These are phyloP conservation scores for Podospora pseudocomata DNA, from an alignment of 495 filamentous ascomycete genomes.

Conservation along the genomic window DNA sequence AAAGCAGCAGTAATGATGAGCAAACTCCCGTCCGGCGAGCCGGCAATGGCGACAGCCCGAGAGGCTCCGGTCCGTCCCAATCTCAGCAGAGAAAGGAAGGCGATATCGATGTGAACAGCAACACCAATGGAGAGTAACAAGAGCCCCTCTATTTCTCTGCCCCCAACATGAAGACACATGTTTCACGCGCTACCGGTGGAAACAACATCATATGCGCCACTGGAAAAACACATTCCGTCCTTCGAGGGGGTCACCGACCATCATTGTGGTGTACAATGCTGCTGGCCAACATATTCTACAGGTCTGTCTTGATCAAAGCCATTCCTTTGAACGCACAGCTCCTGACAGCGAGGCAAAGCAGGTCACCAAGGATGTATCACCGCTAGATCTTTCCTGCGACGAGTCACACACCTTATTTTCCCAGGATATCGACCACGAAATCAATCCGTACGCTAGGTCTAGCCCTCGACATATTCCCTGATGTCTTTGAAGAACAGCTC, in stretches of 20 bases:
- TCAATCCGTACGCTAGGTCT: no score
- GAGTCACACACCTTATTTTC: not conserved
- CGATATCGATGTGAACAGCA: not conserved
- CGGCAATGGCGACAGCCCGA: no score
- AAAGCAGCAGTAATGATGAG: no score
- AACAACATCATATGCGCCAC: not conserved
- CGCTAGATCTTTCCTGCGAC: not conserved
- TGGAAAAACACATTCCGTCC: not conserved
- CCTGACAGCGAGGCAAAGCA: no score
- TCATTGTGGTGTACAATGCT: no score
- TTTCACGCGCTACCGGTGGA: not conserved
- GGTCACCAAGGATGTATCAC: no score
- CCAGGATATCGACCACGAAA: not conserved
- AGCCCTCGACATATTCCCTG: no score
- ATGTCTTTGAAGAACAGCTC: not conserved
- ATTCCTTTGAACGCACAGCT: no score
- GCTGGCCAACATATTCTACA: no score
- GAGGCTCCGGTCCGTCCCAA: no score
- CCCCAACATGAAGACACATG: not conserved
- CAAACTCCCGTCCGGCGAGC: no score
- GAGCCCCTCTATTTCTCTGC: not conserved
- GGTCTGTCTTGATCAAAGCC: no score
- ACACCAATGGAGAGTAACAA: not conserved
- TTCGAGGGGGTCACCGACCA: not conserved
- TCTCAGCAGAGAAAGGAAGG: not conserved